Evolutionary conservation across 225 moss, liverwort and hornwort genomes (phyloP), one percentile per base, ranked within the genome.

Genomic region (Rhytidiadelphus loreus): DNA sequence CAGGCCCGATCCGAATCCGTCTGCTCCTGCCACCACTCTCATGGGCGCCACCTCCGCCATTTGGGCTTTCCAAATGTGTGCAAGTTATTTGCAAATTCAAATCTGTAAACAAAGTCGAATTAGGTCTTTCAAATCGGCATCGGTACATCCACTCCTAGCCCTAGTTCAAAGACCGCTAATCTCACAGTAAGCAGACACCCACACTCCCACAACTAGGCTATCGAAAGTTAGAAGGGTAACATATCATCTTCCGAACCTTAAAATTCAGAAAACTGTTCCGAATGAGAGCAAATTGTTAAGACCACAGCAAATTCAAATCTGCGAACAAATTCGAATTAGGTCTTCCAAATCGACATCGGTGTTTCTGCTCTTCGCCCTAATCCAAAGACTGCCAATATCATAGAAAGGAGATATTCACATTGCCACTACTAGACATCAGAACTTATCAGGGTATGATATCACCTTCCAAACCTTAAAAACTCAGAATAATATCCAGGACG

Each of bases 11-110:
- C 94, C 94, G 52, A 94, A 94, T 13, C 88, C 90, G 75, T 94
- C 94, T 68, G 94, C 94, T 39, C 94, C 94, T 57, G 92, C 88
- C 64, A 94, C 88, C 53, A 94, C 88, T 83, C 91, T 88, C 37
- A 62, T 26, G 29, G 86, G 78, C 41, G 82, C 33, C 86, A 41
- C 74, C 64, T 79, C 73, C 53, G 92, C 92, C 92, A 90, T 92
- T 58, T 70, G 15, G 53, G 10, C 19, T 68, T 60, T 37, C 58
- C 21, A 19, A n/a, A 46, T 83, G 33, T 66, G 90, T 52, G 59
- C 64, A 65, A 62, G 26, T 56, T 60, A 26, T 71, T 66, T 11
- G 55, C 71, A 72, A 62, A 53, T 69, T 66, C 80, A 86, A 89
- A 73, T 80, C 83, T 91, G 86, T 78, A 55, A 86, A 70, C 65